These are phyloP conservation scores for Mucor racemosus DNA, from an alignment of 371 early-diverging fungal genomes.

Conservation along the genomic window DNA sequence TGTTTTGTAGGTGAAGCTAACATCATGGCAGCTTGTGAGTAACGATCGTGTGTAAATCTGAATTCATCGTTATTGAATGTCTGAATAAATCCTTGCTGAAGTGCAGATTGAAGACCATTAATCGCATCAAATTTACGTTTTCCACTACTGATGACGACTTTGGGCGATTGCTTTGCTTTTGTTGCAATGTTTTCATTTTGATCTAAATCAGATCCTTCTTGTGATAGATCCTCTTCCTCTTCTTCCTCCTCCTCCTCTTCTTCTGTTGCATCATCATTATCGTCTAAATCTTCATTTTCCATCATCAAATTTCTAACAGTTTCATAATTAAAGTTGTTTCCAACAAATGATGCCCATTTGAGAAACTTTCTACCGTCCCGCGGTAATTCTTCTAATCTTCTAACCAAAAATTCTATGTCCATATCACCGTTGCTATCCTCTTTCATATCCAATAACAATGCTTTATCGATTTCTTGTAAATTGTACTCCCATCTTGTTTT, in stretches of 20 bases:
- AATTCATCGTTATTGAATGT: conserved; percentile 47
- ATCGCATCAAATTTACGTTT: conserved; percentile 38
- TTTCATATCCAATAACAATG: conserved; percentile 29
- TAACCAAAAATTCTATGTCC: conserved; percentile 47
- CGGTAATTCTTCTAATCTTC: conserved; percentile 48
- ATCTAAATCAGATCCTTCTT: neutral
- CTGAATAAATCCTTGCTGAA: conserved; percentile 54
- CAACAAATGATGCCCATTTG: conserved; percentile 57
- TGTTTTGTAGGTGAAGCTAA: conserved; percentile 35
- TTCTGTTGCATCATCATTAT: conserved; percentile 17
- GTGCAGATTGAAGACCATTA: conserved; percentile 50
- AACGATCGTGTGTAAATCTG: conserved; percentile 51
- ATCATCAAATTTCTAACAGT: conserved; percentile 48
- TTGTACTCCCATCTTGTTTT: conserved; percentile 56
- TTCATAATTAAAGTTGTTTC: conserved; percentile 51
- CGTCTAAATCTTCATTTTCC: conserved; percentile 35
- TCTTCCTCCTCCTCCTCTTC: conserved; percentile 24
- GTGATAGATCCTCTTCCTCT: neutral
- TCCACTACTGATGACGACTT: neutral
- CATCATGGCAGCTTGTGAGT: conserved; percentile 52
- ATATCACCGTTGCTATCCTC: conserved; percentile 35
- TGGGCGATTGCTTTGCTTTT: neutral
- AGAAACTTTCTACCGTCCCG: conserved; percentile 51
- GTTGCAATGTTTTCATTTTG: neutral
- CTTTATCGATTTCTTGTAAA: conserved; percentile 50